phyloP scores from a whole-genome alignment of 805 yeast genomes.

The Nadsonia fulvescens region DNA sequence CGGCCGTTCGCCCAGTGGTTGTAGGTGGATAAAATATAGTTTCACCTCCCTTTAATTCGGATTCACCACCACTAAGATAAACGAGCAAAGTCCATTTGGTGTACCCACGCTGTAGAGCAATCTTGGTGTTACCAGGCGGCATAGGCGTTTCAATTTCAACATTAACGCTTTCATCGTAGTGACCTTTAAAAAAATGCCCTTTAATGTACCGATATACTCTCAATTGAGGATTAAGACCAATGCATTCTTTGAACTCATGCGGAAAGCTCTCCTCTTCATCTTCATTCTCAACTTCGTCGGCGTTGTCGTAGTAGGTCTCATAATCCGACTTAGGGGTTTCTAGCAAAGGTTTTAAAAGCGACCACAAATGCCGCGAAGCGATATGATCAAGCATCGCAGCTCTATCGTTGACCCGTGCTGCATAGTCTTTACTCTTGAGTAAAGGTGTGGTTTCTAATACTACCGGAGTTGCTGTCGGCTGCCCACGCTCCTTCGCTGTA shows the following conservation, averaged over 20 bases:
- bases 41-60: constrained; percentile 39
- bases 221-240: constrained; percentile 36
- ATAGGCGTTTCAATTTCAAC: constrained; percentile 18
- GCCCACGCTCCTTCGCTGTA: background rate
- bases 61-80: constrained; percentile 36
- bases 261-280: constrained; percentile 9
- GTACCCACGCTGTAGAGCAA: constrained; percentile 20
- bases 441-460: constrained; percentile 20
- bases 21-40: constrained; percentile 40
- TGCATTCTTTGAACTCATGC: constrained; percentile 5
- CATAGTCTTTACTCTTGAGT: constrained; percentile 33
- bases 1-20: no score
- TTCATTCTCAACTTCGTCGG: constrained; percentile 15
- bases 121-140: no score
- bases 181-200: constrained; percentile 44
- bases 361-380: constrained; percentile 26
- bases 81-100: constrained; percentile 45
- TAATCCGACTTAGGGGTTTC: constrained; percentile 2
- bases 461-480: constrained; percentile 14
- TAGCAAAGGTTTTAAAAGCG: constrained; percentile 17
- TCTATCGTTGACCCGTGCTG: constrained; percentile 40
- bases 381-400: constrained; percentile 22
- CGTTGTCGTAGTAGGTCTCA: constrained; percentile 12
- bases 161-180: constrained; percentile 39
- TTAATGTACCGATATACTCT: constrained; percentile 34